Evolutionary conservation across 176 grass and related monocot genomes (phyloP).

Genomic region (maize (Zea mays)): DNA sequence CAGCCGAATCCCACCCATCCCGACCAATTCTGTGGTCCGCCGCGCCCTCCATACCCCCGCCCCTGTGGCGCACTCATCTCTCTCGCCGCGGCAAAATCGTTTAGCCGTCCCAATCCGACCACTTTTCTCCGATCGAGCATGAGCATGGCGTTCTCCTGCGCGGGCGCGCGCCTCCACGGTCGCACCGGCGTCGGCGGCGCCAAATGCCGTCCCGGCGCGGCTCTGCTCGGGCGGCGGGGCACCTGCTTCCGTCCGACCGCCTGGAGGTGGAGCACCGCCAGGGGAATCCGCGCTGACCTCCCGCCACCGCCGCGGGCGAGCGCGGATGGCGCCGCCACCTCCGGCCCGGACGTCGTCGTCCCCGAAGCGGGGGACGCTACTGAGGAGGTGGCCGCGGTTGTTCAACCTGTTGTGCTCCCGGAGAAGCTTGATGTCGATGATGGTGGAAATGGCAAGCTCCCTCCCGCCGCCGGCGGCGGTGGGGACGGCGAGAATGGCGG

Average conservation of each 20-base stretch:
- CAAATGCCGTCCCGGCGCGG: slow-evolving; percentile 28
- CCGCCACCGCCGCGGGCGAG: slow-evolving; percentile 19
- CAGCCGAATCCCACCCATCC: background rate
- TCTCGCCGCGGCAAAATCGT: background rate
- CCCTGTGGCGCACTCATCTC: background rate
- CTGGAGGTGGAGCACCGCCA: background rate
- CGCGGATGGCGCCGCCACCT: slow-evolving; percentile 5
- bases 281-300: slow-evolving; percentile 35
- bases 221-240: background rate
- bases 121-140: slow-evolving; percentile 25
- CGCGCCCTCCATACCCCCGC: background rate
- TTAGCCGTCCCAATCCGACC: background rate
- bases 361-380: background rate
- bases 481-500: slow-evolving; percentile 14
- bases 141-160: slow-evolving; percentile 51
- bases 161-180: slow-evolving; percentile 28
- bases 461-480: slow-evolving; percentile 5
- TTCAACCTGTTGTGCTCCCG: background rate
- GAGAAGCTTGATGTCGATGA: slow-evolving; percentile 21
- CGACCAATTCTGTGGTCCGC: background rate
- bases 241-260: background rate
- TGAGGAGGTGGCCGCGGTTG: background rate
- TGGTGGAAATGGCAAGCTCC: slow-evolving; percentile 37
- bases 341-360: background rate
- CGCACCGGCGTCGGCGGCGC: background rate